Base-by-base conservation (phyloP, 306 rosid genomes). In the Cicer judaicum region DNA sequence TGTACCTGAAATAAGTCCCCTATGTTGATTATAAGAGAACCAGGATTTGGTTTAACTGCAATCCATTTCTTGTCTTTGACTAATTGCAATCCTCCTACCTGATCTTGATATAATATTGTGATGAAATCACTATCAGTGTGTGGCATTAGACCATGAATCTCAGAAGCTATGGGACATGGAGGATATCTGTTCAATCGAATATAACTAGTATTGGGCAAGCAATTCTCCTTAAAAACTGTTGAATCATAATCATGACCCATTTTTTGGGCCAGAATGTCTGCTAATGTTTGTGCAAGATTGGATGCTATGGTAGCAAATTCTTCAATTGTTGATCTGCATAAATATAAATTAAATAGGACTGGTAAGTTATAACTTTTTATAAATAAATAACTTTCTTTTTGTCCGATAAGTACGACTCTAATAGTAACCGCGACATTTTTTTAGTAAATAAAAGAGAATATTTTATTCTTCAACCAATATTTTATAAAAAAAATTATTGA, bases 61-160 rank as follows among this genome's bases (percentile, higher is more conserved):
- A 91, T 84, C 98, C 98, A 94, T 39, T 70, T 83, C 7, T 71
- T 86, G 65, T 94, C 95, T 82, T 90, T 94, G 0, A 91, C 87
- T 80, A 94, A 72, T 62, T 94, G 96, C 76, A 94, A 79, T 0
- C 98, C 98, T n/a, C 98, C 97, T 7, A 94, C 96, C 43, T 91
- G 88, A 68, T 91, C 96, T 84, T 94, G 97, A 59, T 91, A 89
- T 50, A 94, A 52, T 53, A 94, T 85, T 24, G 98, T 94, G 62
- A 94, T 88, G 85, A 91, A 94, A 78, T 94, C 97, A 72, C 97
- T 94, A 55, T 94, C 98, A 0, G 97, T 94, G 70, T 94, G 98
- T 11, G 97, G 96, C 87, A 81, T 90, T 1, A 94, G 77, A 10
- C 97, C 98, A 56, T 77, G 85, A 54, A 94, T 84, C 75, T 81